Evolutionary conservation across 176 grass and related monocot species (phyloP), one percentile per base, ranked within the genome.

Genomic region (Pontederia crassipes): DNA sequence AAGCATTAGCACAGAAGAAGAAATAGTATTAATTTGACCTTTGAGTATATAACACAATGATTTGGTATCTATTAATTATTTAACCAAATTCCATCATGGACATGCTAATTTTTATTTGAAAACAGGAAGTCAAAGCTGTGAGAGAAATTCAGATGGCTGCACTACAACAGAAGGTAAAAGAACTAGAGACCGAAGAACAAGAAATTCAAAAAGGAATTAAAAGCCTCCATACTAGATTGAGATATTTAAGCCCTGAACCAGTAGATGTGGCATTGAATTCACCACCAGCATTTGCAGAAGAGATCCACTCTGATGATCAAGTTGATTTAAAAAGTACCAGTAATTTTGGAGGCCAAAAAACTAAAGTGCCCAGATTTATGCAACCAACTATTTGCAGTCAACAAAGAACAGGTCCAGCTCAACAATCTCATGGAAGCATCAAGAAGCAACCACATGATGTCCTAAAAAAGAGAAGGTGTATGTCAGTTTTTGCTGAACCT

Each of bases 401-500:
- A 65, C 76, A 70, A 45, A 97, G 78, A 80, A 78, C 49, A 75
- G 73, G 66, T 46, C 58, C 83, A 73, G 87, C 68, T 52, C 72
- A 82, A 40, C 50, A 72, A 14, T 55, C 15, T 78, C 64, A 15
- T 75, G 8, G 45, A 49, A 78, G 12, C 67, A 83, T 76, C 55
- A 82, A 74, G 55, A 78, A 59, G 62, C 87, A 80, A 70, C 75
- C 81, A 80, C 76, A 83, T 62, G 18, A 80, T 4, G 72, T 73
- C 62, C 49, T 67, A 75, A 91, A 78, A 66, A 85, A 78, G 69
- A 49, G 46, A 49, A 78, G 81, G 72, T 70, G 83, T 49, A 69
- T 70, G 35, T 97, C 92, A 66, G 83, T 97, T 70, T 97, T 82
- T 85, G 92, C 86, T 48, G 92, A 97, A 51, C 90, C 87, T 32